A percentile compares a stretch with the other conserved stretches of the same genome.
Conservation (phyloP, 257 asterid genomes). For the Pogostemon cablin region DNA sequence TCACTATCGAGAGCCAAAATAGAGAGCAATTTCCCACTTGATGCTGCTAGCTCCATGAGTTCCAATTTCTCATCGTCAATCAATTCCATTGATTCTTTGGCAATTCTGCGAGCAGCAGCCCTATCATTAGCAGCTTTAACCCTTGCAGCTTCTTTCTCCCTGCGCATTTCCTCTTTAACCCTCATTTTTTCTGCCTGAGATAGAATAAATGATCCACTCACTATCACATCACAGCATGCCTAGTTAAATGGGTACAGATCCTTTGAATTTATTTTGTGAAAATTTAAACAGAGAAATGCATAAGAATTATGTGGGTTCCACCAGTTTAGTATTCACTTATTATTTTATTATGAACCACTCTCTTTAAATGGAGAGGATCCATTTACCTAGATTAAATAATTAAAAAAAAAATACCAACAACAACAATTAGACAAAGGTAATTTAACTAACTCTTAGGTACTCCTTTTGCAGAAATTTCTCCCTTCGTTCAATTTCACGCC, state of each 20-base stretch:
- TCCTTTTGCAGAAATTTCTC: constrained; percentile 83
- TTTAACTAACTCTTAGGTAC: constrained; percentile 56
- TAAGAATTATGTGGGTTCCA: too few relatives aligned
- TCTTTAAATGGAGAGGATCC: too few relatives aligned
- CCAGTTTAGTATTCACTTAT: too few relatives aligned
- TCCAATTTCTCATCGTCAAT: constrained; percentile 80
- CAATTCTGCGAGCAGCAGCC: constrained; percentile 85
- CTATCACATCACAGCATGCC: background rate
- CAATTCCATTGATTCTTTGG: constrained; percentile 76
- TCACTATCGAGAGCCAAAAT: constrained; percentile 66
- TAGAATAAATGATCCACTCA: constrained; percentile 21
- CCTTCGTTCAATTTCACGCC: constrained; percentile 88
- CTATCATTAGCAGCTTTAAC: constrained; percentile 82
- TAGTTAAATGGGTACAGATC: background rate
- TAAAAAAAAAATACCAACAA: too few relatives aligned
- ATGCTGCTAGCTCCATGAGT: constrained; percentile 85
- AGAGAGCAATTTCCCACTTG: constrained; percentile 63
- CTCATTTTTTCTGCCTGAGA: constrained; percentile 82
- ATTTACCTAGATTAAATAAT: too few relatives aligned
- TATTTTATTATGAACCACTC: too few relatives aligned
- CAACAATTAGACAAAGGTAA: background rate
- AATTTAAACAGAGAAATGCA: too few relatives aligned
- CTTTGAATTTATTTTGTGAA: too few relatives aligned
- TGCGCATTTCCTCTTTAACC: constrained; percentile 80
- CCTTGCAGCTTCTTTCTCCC: constrained; percentile 86